Base-by-base conservation (phyloP, 176 grass and related monocot species). In the Phoenix dactylifera region DNA sequence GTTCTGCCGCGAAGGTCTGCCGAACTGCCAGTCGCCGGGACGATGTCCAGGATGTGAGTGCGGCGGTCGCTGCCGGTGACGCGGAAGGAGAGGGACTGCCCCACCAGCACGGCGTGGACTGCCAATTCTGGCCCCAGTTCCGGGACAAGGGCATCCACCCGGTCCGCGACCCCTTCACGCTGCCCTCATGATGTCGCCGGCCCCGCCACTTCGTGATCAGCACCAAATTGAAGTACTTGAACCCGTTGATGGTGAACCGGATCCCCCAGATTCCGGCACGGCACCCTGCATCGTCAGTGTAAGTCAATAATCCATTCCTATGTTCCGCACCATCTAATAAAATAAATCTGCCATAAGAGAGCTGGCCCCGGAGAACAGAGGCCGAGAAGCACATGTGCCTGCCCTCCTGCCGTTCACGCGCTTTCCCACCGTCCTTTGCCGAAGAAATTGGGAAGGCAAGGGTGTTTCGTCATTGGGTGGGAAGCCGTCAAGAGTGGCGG, bases 71-170 rank as follows among this genome's bases (percentile, higher is more conserved):
- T 72, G 69, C 44, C 12, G 58, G 69, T 72, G 69, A 72, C 18
- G 58, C 58, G 58, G 26, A 72, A 72, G 25, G 69, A 72, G 58
- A 72, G 70, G 18, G 58, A 23, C 49, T 72, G 70, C 5, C 70
- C 59, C 17, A 54, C 58, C 49, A 72, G 70, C 12, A 62, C 49
- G 58, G 70, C 50, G 50, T 72, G 26, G 58, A 62, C 50, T 72
- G 70, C 70, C 70, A 72, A 25, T 72, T 72, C 50, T 72, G 70
- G 12, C 70, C 70, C 70, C 70, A 72, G 70, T 72, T 72, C 25
- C 58, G 58, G 24, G 58, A 62, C 58, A 72, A 44, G 18, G 70
- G 22, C 58, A 62, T 62, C 70, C 70, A 72, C 14, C 59, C 70
- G 4, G 70, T 63, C 1, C 26, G n/a, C 26, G 50, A 39, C n/a